These are phyloP conservation scores for Scutellaria baicalensis DNA, from an alignment of 257 asterid species.

Conservation along the genomic window DNA sequence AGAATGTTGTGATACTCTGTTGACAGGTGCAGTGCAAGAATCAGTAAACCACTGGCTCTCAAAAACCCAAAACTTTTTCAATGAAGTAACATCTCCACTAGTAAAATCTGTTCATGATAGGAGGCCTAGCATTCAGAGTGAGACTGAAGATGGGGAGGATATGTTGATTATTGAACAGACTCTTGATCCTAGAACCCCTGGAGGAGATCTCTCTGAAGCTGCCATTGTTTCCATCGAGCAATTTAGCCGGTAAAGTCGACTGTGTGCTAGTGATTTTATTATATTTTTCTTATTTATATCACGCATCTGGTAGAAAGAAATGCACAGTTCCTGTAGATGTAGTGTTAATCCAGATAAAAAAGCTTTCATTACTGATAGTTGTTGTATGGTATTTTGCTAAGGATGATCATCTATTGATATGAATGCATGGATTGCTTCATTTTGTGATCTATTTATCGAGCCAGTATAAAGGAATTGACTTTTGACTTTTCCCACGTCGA, in stretches of 20 bases:
- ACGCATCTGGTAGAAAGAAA: not conserved
- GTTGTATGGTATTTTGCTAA: not conserved
- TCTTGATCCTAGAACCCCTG: constrained; percentile 52
- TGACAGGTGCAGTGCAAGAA: constrained; percentile 69
- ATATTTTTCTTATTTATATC: not conserved
- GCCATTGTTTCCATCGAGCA: constrained; percentile 91
- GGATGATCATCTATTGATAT: not conserved
- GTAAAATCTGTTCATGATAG: constrained; percentile 61
- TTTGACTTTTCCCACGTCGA: constrained; percentile 19
- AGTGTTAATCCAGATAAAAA: not conserved
- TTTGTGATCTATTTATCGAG: too few relatives aligned
- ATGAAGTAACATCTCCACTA: constrained; percentile 70
- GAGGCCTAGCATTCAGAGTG: constrained; percentile 34
- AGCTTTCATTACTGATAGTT: not conserved
- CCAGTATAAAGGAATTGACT: constrained; percentile 13
- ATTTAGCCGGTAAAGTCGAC: constrained; percentile 72
- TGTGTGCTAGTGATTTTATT: not conserved
- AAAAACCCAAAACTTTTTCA: constrained; percentile 74
- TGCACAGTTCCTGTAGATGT: not conserved
- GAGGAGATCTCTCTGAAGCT: constrained; percentile 78
- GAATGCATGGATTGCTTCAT: too few relatives aligned
- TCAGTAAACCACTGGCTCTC: constrained; percentile 71
- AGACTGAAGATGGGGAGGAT: constrained; percentile 47
- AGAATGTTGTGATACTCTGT: constrained; percentile 5
- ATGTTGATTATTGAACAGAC: constrained; percentile 67